A percentile compares a stretch with the other conserved stretches of the same genome.
These are phyloP conservation scores for Sporisorium reilianum DNA, from an alignment of 1,284 basidiomycete genomes.

Conservation along the genomic window DNA sequence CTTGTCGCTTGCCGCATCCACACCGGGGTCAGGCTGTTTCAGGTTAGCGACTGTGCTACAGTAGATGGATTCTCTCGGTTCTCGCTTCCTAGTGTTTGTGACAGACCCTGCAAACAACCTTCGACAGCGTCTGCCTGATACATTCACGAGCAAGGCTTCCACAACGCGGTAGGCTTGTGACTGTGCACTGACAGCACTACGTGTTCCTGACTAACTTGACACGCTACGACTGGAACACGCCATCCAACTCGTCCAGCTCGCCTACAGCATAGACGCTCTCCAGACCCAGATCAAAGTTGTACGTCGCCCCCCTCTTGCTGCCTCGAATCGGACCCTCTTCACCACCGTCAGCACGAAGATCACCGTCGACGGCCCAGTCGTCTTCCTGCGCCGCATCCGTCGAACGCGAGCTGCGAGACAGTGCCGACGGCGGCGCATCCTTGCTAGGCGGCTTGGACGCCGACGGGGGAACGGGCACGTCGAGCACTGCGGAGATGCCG, in stretches of 20 bases:
- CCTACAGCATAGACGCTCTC: conserved; percentile 66
- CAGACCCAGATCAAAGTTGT: conserved; percentile 71
- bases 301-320: conserved; percentile 55
- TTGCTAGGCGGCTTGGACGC: conserved; percentile 34
- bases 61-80: too few species aligned
- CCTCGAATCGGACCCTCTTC: conserved; percentile 28
- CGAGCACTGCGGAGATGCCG: conserved; percentile 76
- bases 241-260: conserved; percentile 52
- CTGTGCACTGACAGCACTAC: background rate
- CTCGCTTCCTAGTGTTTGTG: background rate
- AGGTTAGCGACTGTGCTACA: too few species aligned
- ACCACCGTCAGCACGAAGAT: conserved; percentile 9
- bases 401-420: conserved; percentile 16
- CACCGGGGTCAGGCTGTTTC: background rate
- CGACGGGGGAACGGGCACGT: conserved; percentile 50
- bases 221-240: conserved; percentile 41
- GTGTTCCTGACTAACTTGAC: background rate
- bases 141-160: background rate
- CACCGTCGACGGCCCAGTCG: conserved; percentile 43
- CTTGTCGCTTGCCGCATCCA: background rate
- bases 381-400: conserved; percentile 15
- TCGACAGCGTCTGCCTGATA: too few species aligned
- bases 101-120: too few species aligned
- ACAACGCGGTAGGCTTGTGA: background rate
- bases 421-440: conserved; percentile 34